Evolutionary conservation across 108 stramenopile species (phyloP), one percentile per base, ranked within the genome.

Genomic region (Conticribra weissflogii): DNA sequence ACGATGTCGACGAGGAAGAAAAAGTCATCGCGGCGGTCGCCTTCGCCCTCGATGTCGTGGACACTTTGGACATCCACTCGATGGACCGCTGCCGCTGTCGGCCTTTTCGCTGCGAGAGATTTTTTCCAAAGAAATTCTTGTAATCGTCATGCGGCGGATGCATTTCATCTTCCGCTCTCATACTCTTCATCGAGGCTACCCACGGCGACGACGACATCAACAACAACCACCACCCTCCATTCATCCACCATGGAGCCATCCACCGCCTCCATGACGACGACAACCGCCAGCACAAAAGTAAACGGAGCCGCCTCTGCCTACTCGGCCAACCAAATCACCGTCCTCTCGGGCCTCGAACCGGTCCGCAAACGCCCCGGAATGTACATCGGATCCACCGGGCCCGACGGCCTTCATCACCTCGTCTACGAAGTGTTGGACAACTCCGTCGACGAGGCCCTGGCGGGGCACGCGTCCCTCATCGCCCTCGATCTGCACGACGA

Each of bases 341-440:
- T 98, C n/a, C 78, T 98, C 54, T 83, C 83, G 25, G 97, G 97
- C 2, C 84, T 98, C 28, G 97, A 97, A 47, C 96, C 97, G 3
- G 97, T 98, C 32, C 85, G 97, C 21, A 97, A 97, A 68, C 84
- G 97, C 32, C 97, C 97, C 1, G 97, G 96, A 58, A 94, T 94
- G 93, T 98, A 98, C 78, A 96, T 98, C 70, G 97, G 97, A 48
- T 88, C 90, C 14, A 97, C 96, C 12, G 96, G 96, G 29, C 86
- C 91, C 23, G 93, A 96, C 69, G 96, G 96, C 0, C 71, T 98
- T 29, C 97, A 98, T 79, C 97, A 98, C 74, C 68, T 98, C 33
- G 84, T 97, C 18, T 97, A 95, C 83, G 97, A 98, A 86, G 94
- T 98, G 19, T 85, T 98, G 41, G 97, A 98, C 81, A 98, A 98